Conservation (phyloP, 257 asterid species). For the Nicotiana benthamiana region DNA sequence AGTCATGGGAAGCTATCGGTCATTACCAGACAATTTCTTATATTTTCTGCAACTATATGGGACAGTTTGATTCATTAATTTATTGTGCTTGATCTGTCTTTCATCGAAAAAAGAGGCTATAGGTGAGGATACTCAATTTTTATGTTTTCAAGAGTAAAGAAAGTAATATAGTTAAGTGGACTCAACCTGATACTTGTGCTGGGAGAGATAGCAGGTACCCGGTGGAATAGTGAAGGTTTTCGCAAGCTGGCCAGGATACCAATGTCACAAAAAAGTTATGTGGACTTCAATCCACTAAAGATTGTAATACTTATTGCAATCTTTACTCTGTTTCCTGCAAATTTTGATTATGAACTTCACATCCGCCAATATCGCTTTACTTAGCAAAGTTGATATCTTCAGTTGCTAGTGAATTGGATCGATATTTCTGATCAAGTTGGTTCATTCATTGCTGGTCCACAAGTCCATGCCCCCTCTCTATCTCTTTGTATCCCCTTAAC, state of each 20-base stretch:
- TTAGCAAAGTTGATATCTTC: not conserved
- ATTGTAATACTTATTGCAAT: not conserved
- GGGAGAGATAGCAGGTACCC: not conserved
- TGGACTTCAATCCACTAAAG: not conserved
- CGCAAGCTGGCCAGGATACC: rapidly evolving
- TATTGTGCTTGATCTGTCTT: not conserved
- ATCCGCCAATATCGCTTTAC: not conserved
- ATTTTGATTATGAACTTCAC: not conserved
- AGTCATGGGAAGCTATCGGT: not conserved
- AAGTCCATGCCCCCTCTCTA: not conserved
- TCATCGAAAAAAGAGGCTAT: not conserved
- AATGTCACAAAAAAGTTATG: not conserved
- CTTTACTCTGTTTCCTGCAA: not conserved
- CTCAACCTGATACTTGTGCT: not conserved
- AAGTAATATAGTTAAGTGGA: not conserved
- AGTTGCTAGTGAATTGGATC: not conserved
- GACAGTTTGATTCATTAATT: not conserved
- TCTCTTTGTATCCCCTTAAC: not conserved
- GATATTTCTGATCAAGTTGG: not conserved
- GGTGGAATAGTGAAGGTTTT: not conserved
- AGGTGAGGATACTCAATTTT: not conserved
- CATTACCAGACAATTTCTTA: not conserved
- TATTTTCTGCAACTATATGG: not conserved
- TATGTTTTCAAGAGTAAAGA: not conserved
- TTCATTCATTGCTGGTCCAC: not conserved